Conservation (phyloP, 805 yeast species). For the Myxozyma melibiosi region DNA sequence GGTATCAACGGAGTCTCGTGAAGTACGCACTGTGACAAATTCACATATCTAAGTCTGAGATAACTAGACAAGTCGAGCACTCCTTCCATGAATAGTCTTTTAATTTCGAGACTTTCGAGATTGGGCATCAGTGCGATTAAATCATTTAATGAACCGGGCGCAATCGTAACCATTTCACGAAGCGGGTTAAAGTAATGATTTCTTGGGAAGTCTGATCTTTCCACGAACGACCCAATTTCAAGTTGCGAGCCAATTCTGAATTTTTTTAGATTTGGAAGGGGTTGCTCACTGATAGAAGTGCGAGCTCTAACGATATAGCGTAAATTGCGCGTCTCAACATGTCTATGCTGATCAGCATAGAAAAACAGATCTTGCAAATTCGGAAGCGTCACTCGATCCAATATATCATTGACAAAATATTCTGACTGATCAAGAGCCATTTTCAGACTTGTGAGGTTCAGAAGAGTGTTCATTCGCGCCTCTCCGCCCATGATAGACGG, state of each 20-base stretch:
- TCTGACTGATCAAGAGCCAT: conserved; percentile 6
- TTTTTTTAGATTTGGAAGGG: background rate
- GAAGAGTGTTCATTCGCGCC: background rate
- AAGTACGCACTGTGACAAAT: conserved; percentile 8
- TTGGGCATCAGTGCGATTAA: conserved; percentile 11
- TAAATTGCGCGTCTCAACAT: background rate
- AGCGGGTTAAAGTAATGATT: background rate
- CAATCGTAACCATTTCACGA: too few species aligned
- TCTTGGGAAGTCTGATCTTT: background rate
- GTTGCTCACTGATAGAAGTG: background rate
- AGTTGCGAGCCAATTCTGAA: conserved; percentile 14
- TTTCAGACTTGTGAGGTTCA: conserved; percentile 7
- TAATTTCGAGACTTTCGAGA: background rate
- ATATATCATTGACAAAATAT: background rate
- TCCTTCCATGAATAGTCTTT: background rate
- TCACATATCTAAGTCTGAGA: background rate
- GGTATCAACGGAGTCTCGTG: background rate
- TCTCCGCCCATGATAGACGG: too few species aligned
- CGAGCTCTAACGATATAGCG: background rate
- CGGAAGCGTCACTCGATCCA: background rate
- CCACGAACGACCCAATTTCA: background rate
- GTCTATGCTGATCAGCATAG: background rate
- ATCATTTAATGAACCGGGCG: background rate
- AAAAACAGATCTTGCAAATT: conserved; percentile 2
- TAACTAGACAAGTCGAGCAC: background rate